Percentiles rank a stretch among this genome's conserved stretches.
phyloP scores from a whole-genome alignment of 179 eudicot species.

The Sideroxylon spinosum region DNA sequence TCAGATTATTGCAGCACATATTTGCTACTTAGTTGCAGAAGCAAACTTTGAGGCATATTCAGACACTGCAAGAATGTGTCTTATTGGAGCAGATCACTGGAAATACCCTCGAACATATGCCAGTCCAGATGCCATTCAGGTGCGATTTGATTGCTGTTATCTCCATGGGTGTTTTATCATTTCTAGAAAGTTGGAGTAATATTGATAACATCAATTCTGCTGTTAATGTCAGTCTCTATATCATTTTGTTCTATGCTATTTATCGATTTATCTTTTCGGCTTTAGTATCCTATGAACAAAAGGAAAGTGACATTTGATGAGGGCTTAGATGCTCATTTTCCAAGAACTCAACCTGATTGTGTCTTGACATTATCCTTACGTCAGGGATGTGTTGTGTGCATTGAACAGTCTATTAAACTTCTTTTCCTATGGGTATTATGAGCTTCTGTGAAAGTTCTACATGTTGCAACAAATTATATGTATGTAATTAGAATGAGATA shows the following conservation, averaged over 20 bases:
- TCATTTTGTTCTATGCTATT: background rate
- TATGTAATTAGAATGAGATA: background rate
- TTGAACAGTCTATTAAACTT: background rate
- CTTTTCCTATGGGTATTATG: too few relatives aligned
- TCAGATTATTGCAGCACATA: slow-evolving; percentile 89
- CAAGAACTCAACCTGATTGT: background rate
- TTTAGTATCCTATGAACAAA: background rate
- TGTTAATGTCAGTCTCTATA: background rate
- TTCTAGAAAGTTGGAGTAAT: background rate
- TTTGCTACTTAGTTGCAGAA: slow-evolving; percentile 90
- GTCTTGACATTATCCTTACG: background rate
- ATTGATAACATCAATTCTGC: background rate
- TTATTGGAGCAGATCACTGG: slow-evolving; percentile 89
- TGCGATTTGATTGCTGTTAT: slow-evolving; percentile 16
- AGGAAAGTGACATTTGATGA: background rate
- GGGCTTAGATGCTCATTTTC: background rate
- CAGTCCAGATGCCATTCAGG: slow-evolving; percentile 98
- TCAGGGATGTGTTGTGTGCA: too few relatives aligned
- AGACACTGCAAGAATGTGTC: slow-evolving; percentile 84
- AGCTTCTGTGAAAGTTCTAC: too few relatives aligned
- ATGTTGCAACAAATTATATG: background rate
- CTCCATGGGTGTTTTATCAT: background rate
- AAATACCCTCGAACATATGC: slow-evolving; percentile 85
- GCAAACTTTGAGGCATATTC: slow-evolving; percentile 79
- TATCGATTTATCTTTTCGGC: background rate